Percentiles rank a stretch among this genome's conserved stretches.
Conservation (phyloP, 2,329 filamentous ascomycete species). For the Pseudogymnoascus sp. region DNA sequence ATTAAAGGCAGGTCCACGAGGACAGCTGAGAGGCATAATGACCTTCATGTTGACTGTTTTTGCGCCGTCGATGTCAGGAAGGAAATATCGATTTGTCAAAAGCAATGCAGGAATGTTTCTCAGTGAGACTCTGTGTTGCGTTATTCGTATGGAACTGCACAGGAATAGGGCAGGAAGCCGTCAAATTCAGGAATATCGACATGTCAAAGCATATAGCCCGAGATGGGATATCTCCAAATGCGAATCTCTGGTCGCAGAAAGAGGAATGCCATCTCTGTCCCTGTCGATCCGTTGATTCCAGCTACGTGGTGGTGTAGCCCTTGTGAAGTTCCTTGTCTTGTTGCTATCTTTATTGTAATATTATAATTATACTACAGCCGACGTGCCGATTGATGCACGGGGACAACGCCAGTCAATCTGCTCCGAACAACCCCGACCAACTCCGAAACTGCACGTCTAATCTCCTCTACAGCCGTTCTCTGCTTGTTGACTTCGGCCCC, state of each 20-base stretch:
- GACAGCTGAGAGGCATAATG: not conserved
- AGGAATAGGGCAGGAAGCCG: not conserved
- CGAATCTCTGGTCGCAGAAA: not conserved
- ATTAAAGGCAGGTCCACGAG: not conserved
- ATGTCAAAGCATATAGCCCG: not conserved
- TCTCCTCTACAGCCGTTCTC: not conserved
- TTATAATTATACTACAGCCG: not conserved
- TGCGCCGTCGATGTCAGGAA: not conserved
- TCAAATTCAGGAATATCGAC: not conserved
- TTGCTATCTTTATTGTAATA: not conserved
- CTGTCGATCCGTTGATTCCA: not conserved
- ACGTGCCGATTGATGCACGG: not conserved
- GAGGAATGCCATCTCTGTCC: not conserved
- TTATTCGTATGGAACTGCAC: not conserved
- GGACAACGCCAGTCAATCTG: not conserved
- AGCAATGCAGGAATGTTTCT: not conserved
- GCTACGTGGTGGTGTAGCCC: not conserved
- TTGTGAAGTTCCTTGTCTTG: not conserved
- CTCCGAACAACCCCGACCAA: not conserved
- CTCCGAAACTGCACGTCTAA: not conserved
- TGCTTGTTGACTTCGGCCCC: not conserved
- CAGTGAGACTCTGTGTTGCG: not conserved
- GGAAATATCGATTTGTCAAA: not conserved
- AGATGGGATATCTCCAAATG: not conserved
- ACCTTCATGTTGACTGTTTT: not conserved